Conservation (phyloP, 306 rosid genomes). For the Senna tora region DNA sequence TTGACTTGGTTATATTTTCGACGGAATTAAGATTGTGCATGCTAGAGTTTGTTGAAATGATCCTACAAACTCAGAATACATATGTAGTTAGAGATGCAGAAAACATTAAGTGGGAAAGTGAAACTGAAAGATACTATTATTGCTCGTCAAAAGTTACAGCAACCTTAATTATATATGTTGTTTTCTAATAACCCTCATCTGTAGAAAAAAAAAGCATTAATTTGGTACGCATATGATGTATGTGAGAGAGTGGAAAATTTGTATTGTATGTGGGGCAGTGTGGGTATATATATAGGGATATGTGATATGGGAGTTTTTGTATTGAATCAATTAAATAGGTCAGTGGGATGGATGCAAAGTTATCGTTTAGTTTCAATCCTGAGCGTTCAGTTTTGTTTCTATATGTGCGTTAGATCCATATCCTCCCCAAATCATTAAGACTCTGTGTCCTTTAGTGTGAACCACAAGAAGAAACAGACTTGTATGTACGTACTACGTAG, state of each 20-base stretch:
- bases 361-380: neutral
- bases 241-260: neutral
- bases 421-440: constrained; percentile 47
- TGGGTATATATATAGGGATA: constrained; percentile 20
- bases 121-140: neutral
- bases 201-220: neutral
- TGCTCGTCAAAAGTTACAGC: neutral
- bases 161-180: neutral
- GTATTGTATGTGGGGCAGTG: neutral
- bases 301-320: constrained; percentile 18
- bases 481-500: neutral
- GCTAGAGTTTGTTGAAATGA: too few species aligned
- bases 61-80: too few species aligned
- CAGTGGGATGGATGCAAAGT: constrained; percentile 23
- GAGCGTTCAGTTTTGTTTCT: constrained; percentile 39
- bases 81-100: neutral
- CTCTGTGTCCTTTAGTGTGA: constrained; percentile 38
- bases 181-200: neutral
- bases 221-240: neutral
- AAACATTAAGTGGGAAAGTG: neutral
- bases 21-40: too few species aligned
- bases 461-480: constrained; percentile 35
- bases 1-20: too few species aligned
- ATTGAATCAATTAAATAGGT: neutral
- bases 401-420: constrained; percentile 27